Conservation (phyloP, 192 early-diverging fungal genomes). For the Rhizophagus prolifer region DNA sequence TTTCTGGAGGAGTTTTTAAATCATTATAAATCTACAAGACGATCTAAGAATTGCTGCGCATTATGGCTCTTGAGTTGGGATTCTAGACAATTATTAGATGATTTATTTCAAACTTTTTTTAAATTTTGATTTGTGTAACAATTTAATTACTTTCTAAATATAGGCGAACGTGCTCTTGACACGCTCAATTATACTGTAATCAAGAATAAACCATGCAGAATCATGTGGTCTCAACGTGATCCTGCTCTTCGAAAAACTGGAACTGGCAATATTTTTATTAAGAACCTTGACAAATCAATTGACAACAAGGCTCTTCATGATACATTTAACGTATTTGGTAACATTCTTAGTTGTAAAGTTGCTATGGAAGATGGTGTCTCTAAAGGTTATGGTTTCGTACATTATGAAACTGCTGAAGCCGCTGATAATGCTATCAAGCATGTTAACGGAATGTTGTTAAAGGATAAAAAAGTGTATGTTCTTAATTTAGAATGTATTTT, state of each 20-base stretch:
- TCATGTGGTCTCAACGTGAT: conserved; percentile 99
- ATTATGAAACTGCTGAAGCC: conserved; percentile 93
- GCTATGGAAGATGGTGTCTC: conserved; percentile 80
- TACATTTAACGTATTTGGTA: conserved; percentile 96
- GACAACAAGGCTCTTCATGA: conserved; percentile 99
- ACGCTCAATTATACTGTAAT: conserved; percentile 94
- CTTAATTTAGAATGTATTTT: conserved; percentile 10
- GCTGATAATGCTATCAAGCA: conserved; percentile 94
- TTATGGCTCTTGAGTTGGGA: background rate
- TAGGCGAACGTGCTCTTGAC: conserved; percentile 89
- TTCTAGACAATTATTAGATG: background rate
- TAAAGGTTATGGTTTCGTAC: conserved; percentile 98
- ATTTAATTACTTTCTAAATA: background rate
- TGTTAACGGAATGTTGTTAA: conserved; percentile 99
- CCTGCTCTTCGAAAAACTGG: conserved; percentile 89
- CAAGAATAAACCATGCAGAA: conserved; percentile 94
- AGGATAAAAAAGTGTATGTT: conserved; percentile 91
- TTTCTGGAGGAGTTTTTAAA: background rate
- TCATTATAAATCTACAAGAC: background rate
- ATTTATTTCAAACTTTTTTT: no score
- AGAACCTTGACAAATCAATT: conserved; percentile 96
- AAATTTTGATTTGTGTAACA: conserved; percentile 13
- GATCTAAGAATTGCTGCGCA: background rate
- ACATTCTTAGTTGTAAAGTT: conserved; percentile 97
- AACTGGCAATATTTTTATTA: conserved; percentile 98